Evolutionary conservation across 1,139 yeast species (phyloP).

Genomic region (Candida glucosophila): DNA sequence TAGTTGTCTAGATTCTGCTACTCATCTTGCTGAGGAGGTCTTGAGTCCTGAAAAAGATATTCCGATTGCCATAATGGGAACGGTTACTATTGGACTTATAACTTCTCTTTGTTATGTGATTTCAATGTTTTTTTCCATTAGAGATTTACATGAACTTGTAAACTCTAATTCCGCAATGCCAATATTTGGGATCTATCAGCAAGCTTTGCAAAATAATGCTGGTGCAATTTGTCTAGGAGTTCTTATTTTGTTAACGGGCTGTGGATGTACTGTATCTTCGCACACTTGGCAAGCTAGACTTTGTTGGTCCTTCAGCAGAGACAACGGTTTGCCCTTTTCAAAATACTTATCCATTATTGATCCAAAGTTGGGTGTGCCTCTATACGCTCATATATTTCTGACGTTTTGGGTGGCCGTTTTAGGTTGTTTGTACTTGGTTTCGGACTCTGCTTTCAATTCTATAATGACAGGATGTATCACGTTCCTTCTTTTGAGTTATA

Average conservation of each 20-base stretch:
- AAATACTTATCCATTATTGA: constrained; percentile 24
- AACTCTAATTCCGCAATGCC: constrained; percentile 45
- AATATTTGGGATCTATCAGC: constrained; percentile 52
- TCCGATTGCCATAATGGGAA: constrained; percentile 56
- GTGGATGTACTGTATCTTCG: constrained; percentile 62
- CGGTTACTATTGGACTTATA: constrained; percentile 57
- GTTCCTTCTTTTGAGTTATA: constrained; percentile 26
- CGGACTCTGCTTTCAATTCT: constrained; percentile 35
- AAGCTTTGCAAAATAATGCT: constrained; percentile 43
- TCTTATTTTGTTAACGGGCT: constrained; percentile 50
- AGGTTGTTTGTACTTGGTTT: constrained; percentile 34
- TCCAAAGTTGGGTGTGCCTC: constrained; percentile 23
- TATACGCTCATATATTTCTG: constrained; percentile 28
- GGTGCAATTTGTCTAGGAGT: constrained; percentile 56
- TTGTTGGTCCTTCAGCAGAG: constrained; percentile 74
- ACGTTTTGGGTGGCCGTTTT: constrained; percentile 26
- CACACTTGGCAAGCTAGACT: constrained; percentile 74
- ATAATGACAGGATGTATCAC: constrained; percentile 30
- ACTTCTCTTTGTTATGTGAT: constrained; percentile 54
- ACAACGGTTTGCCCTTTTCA: constrained; percentile 37
- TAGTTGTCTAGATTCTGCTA: constrained; percentile 61
- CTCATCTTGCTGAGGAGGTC: constrained; percentile 63
- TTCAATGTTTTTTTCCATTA: constrained; percentile 55
- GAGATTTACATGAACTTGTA: constrained; percentile 39
- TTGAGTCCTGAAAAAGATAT: constrained; percentile 46